These are phyloP conservation scores for Acacia acuminata DNA, from an alignment of 306 rosid genomes.

Conservation along the genomic window DNA sequence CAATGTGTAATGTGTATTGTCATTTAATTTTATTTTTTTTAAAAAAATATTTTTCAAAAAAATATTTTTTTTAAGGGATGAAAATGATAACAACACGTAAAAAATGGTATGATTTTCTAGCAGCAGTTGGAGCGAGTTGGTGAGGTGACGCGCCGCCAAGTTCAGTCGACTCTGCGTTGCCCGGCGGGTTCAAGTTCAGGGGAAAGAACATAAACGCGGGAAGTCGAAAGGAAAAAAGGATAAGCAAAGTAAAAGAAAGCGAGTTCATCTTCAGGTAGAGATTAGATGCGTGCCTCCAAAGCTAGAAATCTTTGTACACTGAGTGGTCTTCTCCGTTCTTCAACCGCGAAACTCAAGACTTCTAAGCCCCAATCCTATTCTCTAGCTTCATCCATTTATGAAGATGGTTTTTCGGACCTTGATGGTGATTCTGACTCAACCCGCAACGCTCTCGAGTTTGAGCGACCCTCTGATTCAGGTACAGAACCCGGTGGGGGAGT, in stretches of 20 bases:
- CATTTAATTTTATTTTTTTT: too few species aligned
- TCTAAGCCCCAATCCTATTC: neutral
- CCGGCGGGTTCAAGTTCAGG: neutral
- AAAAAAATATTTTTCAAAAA: too few species aligned
- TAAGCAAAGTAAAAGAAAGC: neutral
- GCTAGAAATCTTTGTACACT: conserved; percentile 31
- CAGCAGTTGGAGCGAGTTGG: neutral
- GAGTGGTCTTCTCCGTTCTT: conserved; percentile 33
- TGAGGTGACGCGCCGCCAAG: neutral
- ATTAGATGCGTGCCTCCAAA: conserved; percentile 43
- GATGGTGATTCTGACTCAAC: neutral
- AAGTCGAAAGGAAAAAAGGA: too few species aligned
- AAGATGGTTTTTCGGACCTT: neutral
- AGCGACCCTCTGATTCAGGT: conserved; percentile 36
- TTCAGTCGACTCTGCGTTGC: neutral
- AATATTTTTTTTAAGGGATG: too few species aligned
- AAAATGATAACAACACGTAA: too few species aligned
- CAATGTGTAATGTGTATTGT: too few species aligned
- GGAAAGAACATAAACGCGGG: neutral
- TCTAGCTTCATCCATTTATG: neutral
- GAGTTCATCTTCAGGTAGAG: neutral
- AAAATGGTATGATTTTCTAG: too few species aligned
- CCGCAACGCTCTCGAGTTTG: neutral
- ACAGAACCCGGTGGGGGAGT: neutral
- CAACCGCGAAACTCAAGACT: conserved; percentile 18